Base-by-base conservation (phyloP, 1,284 basidiomycete genomes). In the Neonothopanus nambi region DNA sequence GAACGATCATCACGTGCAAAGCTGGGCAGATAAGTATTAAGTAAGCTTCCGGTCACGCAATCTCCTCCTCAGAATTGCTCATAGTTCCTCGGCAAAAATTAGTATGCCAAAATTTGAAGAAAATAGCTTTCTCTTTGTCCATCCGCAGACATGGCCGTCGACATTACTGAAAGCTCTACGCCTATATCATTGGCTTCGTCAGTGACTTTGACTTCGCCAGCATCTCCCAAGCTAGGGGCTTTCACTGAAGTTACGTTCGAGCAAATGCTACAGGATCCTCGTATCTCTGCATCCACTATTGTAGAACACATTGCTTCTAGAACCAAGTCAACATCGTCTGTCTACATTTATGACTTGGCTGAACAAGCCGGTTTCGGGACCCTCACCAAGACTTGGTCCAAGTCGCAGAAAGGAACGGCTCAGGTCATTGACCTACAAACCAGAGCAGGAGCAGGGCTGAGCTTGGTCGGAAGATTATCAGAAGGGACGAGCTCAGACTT, bases 401-500 rank as follows among this genome's bases (percentile, higher is more conserved):
- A 74, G 8, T 65, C 73, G 9, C 66, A 64, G 18, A 59, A 66
- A 39, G 67, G 69, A 20, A 71, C 78, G 5, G 77, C 83, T 2
- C 77, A 84, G 52, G 82, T 90, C 8, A 76, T 89, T 56, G 72
- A 80, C 51, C 75, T 95, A 51, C 93, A 96, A 73, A 93, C 91
- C n/a, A 80, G 94, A 54, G 79, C 87, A 15, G 94, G 94, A 45
- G 93, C 94, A 18, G 94, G 94, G 15, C 72, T 93, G 52, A 84
- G 83, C 63, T 75, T 97, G 56, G 84, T 92, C 37, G 94, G 94
- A 15, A 82, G 92, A 57, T 75, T 94, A 48, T 88, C 86, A 8
- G 84, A 91, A 59, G 83, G 86, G 20, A 81, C 87, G n/a, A 89
- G 87, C 67, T 78, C 79, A 60, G 85, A 87, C 58, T 75, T 78